A percentile compares a stretch with the other conserved stretches of the same genome.
Evolutionary conservation across 73 alveolate genomes (phyloP).

Genomic region (Tetrahymena borealis): DNA sequence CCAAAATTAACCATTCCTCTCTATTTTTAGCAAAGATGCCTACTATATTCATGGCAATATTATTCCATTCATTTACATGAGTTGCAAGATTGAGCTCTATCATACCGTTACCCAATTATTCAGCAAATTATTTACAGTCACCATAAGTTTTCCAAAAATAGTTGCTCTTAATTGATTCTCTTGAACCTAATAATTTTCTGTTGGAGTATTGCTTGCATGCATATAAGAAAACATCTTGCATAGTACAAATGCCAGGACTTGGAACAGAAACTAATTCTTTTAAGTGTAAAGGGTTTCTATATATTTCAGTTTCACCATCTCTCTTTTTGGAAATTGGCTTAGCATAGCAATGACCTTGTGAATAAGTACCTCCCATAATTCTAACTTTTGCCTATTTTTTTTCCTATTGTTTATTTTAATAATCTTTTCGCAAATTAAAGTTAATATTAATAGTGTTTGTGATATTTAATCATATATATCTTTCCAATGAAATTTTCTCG

Average conservation of each 20-base stretch:
- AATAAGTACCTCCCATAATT: background rate
- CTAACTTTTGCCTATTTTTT: background rate
- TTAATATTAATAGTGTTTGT: no score
- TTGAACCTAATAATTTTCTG: background rate
- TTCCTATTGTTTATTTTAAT: background rate
- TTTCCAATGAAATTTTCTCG: no score
- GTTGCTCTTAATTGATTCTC: background rate
- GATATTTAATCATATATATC: no score
- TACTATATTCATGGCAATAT: slow-evolving; percentile 2
- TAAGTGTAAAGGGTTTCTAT: slow-evolving; percentile 53
- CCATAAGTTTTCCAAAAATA: background rate
- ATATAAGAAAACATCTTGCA: slow-evolving; percentile 1
- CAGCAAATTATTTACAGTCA: background rate
- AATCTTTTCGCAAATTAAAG: no score
- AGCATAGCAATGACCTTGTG: slow-evolving; percentile 21
- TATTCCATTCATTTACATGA: slow-evolving; percentile 16
- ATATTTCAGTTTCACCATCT: slow-evolving; percentile 59
- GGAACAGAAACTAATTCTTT: slow-evolving; percentile 21
- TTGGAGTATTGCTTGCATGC: background rate
- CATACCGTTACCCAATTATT: slow-evolving; percentile 5
- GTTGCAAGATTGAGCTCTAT: background rate
- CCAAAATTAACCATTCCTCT: slow-evolving; percentile 63
- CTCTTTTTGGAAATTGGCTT: slow-evolving; percentile 47
- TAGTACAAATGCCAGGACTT: slow-evolving; percentile 2
- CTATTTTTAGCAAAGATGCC: slow-evolving; percentile 70